phyloP scores from a whole-genome alignment of 2,329 filamentous ascomycete species.

The Ceratocystis destructans region DNA sequence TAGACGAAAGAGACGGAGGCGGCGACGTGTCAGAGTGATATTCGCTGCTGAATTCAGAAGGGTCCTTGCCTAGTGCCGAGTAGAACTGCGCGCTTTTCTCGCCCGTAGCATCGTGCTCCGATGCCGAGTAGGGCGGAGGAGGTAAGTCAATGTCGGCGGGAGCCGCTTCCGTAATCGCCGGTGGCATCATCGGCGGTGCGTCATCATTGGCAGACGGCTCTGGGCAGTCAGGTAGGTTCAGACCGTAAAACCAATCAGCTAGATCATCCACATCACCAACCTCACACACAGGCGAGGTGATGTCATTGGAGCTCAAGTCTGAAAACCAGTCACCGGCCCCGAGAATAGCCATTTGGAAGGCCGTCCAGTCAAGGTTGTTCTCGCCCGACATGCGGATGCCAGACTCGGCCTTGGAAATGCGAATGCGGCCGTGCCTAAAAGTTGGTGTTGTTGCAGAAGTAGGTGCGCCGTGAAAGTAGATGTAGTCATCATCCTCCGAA shows the following conservation, averaged over 20 bases:
- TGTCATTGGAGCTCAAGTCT: conserved; percentile 28
- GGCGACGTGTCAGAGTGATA: neutral
- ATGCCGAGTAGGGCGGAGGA: neutral
- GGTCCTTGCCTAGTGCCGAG: conserved; percentile 1
- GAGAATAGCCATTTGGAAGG: conserved; percentile 51
- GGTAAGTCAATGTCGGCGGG: neutral
- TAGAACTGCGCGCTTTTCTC: conserved; percentile 2
- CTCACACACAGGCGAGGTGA: conserved; percentile 27
- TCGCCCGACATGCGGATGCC: conserved; percentile 20
- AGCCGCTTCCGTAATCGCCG: neutral
- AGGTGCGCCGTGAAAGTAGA: conserved; percentile 36
- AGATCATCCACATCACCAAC: conserved; percentile 38
- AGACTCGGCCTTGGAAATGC: conserved; percentile 35
- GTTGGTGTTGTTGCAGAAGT: conserved; percentile 36
- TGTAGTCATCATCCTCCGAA: conserved; percentile 31
- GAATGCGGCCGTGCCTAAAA: conserved; percentile 43
- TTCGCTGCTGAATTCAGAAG: conserved; percentile 1
- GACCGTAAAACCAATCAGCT: conserved; percentile 36
- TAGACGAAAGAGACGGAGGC: conserved; percentile 5
- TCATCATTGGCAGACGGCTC: neutral
- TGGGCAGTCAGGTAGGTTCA: conserved; percentile 16
- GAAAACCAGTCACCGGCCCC: conserved; percentile 42
- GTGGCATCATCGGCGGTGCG: neutral
- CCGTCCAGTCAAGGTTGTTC: conserved; percentile 45
- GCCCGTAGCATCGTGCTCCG: neutral